Evolutionary conservation across 2,329 filamentous ascomycete species (phyloP), one percentile per base, ranked within the genome.

Genomic region (Diaporthe vaccinii): DNA sequence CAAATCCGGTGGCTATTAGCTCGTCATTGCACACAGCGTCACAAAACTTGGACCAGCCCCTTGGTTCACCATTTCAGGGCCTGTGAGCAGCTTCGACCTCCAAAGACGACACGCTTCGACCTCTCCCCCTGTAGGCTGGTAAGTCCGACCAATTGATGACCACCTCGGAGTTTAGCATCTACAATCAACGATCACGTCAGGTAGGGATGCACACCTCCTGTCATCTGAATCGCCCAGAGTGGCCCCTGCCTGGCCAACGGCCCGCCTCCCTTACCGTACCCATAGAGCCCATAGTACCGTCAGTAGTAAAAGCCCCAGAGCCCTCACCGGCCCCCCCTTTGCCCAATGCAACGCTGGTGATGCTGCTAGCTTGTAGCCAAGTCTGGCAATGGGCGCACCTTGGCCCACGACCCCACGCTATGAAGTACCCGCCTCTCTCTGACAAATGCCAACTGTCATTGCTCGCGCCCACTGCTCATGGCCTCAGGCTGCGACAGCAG

Each of bases 251-350:
- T 25, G 17, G 31, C 31, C 44, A 53, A 53, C 62, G 44, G 62
- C 44, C 62, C 62, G 62, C 62, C 62, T 39, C 62, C 44, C 62
- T 51, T 68, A 31, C 44, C 44, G 46, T 59, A n/a, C 57, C 65
- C 65, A 68, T 53, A 28, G 39, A 9, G 31, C 20, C n/a, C 28
- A n/a, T 36, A 36, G 20, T 34, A 4, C 28, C 46, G 20, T 39
- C 31, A 36, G 41, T 65, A 44, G 31, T 39, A 5, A 14, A 39
- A 39, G 36, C 36, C 36, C 12, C 20, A 22, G 46, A 31, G 61
- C 20, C 39, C 28, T 34, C 25, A 68, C 62, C 41, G 61, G 36
- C 17, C 17, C 31, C 31, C 41, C 46, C 15, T 12, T 53, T 53
- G 31, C 31, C 31, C 22, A 49, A 53, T 53, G 62, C 62, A 53